Evolutionary conservation across 2,329 filamentous ascomycete species (phyloP).

Genomic region (Fusarium anguioides): DNA sequence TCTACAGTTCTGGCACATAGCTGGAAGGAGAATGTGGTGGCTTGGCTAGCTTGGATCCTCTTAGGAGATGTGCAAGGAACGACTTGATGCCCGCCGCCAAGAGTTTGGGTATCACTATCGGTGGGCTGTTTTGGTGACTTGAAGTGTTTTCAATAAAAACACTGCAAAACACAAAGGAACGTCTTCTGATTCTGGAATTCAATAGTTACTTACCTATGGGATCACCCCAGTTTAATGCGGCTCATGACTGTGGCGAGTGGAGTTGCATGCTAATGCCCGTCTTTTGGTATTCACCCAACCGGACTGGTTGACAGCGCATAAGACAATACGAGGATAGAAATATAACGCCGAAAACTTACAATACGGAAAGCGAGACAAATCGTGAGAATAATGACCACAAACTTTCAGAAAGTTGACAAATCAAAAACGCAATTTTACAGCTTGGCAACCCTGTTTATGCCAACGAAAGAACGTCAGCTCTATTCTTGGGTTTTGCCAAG

Average conservation of each 20-base stretch:
- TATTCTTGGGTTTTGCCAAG: background rate
- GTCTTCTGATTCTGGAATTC: background rate
- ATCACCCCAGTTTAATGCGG: background rate
- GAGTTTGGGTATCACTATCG: too few relatives aligned
- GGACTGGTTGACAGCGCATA: background rate
- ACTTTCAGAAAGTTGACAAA: background rate
- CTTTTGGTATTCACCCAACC: background rate
- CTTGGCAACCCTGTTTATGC: background rate
- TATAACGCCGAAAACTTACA: background rate
- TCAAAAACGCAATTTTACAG: background rate
- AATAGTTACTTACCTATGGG: background rate
- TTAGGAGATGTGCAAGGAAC: too few relatives aligned
- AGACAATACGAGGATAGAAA: background rate
- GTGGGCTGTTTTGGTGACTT: background rate
- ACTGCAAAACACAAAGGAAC: background rate
- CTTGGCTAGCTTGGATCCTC: too few relatives aligned
- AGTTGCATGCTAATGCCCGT: background rate
- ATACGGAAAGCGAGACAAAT: background rate
- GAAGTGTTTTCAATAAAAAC: background rate
- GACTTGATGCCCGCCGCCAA: too few relatives aligned
- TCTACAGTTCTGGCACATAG: background rate
- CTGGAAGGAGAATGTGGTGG: background rate
- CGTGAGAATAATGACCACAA: background rate
- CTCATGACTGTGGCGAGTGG: background rate
- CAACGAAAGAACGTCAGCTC: background rate